phyloP scores from a whole-genome alignment of 208 protist species.

The Acanthamoeba lenticulata region DNA sequence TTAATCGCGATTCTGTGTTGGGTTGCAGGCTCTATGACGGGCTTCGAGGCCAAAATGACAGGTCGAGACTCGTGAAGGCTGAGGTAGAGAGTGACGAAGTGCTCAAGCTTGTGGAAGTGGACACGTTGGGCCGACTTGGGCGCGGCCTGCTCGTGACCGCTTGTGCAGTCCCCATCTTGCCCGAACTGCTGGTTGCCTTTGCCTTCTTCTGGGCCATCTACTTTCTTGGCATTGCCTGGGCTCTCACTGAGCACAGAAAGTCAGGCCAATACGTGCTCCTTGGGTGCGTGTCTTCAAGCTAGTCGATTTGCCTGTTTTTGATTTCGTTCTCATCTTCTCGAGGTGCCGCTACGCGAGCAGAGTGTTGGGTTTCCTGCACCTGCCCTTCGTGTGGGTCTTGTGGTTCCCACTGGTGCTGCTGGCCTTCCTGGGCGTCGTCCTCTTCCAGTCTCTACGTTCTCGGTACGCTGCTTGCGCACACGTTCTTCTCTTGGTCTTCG shows the following conservation, averaged over 20 bases:
- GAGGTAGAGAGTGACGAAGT: not conserved
- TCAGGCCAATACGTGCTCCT: not conserved
- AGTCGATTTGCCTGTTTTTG: too few species aligned
- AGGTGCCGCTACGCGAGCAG: not conserved
- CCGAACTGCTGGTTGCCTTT: not conserved
- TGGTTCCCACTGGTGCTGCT: not conserved
- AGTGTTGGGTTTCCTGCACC: not conserved
- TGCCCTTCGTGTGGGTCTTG: slow-evolving; percentile 4
- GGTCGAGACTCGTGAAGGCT: not conserved
- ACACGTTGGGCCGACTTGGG: not conserved
- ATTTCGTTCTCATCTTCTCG: too few species aligned
- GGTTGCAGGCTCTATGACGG: not conserved
- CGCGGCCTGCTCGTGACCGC: not conserved
- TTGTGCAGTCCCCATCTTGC: not conserved
- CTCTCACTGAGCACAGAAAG: not conserved
- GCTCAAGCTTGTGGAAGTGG: not conserved
- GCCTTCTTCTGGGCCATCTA: slow-evolving; percentile 8
- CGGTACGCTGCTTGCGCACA: too few species aligned
- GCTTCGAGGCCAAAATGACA: not conserved
- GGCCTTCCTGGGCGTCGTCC: not conserved
- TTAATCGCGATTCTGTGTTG: not conserved
- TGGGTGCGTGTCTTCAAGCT: not conserved
- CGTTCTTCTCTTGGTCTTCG: too few species aligned
- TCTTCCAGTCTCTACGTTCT: slow-evolving; percentile 4
- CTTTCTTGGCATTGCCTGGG: not conserved